These are phyloP conservation scores for Lolium rigidum DNA, from an alignment of 176 grass and related monocot genomes.

Conservation along the genomic window DNA sequence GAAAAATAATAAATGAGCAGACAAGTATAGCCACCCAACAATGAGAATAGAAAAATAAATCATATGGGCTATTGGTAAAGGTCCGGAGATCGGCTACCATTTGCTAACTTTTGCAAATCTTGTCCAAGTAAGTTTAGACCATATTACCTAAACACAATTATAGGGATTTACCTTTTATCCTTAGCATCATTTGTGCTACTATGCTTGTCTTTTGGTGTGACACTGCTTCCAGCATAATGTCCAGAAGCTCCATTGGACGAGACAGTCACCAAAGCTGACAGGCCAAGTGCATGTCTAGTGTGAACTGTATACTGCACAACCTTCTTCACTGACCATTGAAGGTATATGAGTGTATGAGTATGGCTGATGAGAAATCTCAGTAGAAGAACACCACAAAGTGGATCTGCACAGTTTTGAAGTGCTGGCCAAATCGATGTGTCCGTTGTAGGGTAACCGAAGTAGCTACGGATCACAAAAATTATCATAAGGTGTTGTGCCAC, in stretches of 20 bases:
- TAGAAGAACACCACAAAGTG: conserved; percentile 27
- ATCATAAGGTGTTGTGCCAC: conserved; percentile 2
- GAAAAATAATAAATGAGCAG: neutral
- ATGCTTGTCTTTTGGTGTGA: neutral
- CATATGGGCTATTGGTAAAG: neutral
- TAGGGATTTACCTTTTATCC: conserved; percentile 34
- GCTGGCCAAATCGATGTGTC: conserved; percentile 28
- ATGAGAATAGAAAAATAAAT: neutral
- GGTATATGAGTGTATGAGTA: neutral
- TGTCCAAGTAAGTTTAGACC: too few relatives aligned
- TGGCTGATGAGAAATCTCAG: conserved; percentile 30
- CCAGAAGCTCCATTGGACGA: conserved; percentile 4
- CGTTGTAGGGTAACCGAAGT: conserved; percentile 18
- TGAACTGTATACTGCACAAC: neutral
- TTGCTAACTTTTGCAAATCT: too few relatives aligned
- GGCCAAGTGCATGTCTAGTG: conserved; percentile 16
- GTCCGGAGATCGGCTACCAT: neutral
- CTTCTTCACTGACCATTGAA: conserved; percentile 18
- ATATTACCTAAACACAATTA: too few relatives aligned
- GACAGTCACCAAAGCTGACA: conserved; percentile 2
- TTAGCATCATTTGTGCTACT: conserved; percentile 11
- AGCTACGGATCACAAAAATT: conserved; percentile 28
- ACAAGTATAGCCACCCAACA: conserved; percentile 14
- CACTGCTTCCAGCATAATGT: neutral
- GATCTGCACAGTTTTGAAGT: neutral